phyloP scores from a whole-genome alignment of 225 moss, liverwort and hornwort genomes.

The Bryum argenteum region DNA sequence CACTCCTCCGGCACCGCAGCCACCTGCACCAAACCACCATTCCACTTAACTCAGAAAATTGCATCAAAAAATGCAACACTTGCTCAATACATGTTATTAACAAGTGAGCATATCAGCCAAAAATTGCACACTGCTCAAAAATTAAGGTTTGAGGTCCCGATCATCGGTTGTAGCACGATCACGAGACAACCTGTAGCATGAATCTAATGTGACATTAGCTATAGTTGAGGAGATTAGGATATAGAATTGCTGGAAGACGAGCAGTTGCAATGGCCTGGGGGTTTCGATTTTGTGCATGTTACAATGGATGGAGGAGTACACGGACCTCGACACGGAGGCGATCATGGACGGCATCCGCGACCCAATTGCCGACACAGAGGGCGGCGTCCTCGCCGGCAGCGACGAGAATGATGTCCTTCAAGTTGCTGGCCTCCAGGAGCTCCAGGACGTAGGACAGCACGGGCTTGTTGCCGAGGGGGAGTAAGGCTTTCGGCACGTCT shows the following conservation, averaged over 20 bases:
- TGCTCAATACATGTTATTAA: no score
- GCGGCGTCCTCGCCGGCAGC: conserved; percentile 84
- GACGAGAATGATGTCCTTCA: conserved; percentile 88
- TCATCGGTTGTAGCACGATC: no score
- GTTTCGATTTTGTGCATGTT: no score
- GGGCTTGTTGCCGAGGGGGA: conserved; percentile 89
- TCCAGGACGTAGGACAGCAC: conserved; percentile 83
- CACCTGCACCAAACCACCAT: conserved; percentile 45
- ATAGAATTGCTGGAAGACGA: not conserved
- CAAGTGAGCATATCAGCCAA: no score
- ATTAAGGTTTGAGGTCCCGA: no score
- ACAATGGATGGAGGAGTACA: not conserved
- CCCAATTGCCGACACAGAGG: conserved; percentile 74
- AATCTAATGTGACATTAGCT: no score
- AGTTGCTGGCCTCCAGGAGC: conserved; percentile 81
- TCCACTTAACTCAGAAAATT: no score
- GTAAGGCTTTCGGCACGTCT: conserved; percentile 79
- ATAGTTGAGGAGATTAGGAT: not conserved
- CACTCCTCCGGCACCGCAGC: conserved; percentile 81
- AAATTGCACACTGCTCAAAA: no score
- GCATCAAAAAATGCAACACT: no score
- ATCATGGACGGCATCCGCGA: conserved; percentile 81
- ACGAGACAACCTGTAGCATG: no score
- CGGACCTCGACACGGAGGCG: conserved; percentile 67
- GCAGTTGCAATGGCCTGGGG: no score